Conservation (phyloP, 2,329 filamentous ascomycete species). For the Ascochyta lentis region DNA sequence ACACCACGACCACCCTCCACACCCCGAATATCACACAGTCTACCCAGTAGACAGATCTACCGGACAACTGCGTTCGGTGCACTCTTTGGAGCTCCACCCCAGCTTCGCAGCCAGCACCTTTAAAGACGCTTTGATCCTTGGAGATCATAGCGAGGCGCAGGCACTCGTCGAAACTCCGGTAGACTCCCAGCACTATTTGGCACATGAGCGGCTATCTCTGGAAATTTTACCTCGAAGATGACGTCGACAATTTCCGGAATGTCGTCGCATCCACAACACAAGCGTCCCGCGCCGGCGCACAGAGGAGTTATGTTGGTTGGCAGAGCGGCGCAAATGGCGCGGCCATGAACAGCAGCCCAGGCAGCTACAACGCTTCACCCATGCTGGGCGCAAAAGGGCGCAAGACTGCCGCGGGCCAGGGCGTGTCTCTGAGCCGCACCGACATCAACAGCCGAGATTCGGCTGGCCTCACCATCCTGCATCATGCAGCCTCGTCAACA, state of each 20-base stretch:
- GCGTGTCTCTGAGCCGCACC: constrained; percentile 58
- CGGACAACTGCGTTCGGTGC: constrained; percentile 30
- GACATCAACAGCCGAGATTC: constrained; percentile 88
- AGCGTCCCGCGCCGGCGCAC: constrained; percentile 62
- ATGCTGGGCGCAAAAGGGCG: constrained; percentile 45
- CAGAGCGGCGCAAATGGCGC: constrained; percentile 38
- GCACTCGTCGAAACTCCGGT: constrained; percentile 63
- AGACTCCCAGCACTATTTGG: constrained; percentile 43
- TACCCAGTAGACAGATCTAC: constrained; percentile 9
- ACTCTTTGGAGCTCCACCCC: constrained; percentile 49
- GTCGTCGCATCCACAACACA: constrained; percentile 77
- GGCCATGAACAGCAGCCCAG: constrained; percentile 55
- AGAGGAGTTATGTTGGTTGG: constrained; percentile 54
- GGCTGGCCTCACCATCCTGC: constrained; percentile 79
- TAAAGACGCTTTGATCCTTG: constrained; percentile 87
- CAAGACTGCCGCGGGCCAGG: constrained; percentile 34
- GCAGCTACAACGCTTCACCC: constrained; percentile 56
- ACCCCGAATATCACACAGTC: neutral
- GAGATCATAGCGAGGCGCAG: constrained; percentile 88
- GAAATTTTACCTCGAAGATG: constrained; percentile 96
- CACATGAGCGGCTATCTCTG: constrained; percentile 97
- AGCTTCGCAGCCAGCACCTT: constrained; percentile 68
- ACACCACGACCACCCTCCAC: neutral
- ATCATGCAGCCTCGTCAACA: constrained; percentile 81
- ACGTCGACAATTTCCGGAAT: constrained; percentile 93